These are phyloP conservation scores for Papilionanthe hybrid DNA, from an alignment of 116 monocot genomes.

Conservation along the genomic window DNA sequence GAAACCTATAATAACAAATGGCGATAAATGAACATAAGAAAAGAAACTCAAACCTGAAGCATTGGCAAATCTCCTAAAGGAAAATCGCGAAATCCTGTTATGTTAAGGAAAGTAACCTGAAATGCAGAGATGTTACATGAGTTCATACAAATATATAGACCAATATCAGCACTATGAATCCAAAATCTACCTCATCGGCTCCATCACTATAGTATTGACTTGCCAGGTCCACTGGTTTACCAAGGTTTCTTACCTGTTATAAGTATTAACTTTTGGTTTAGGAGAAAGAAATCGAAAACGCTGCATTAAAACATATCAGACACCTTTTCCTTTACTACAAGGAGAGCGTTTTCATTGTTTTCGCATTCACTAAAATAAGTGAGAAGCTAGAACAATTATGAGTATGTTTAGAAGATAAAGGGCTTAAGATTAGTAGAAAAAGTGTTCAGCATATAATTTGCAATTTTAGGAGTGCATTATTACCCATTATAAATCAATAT, in stretches of 20 bases:
- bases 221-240: slow-evolving; percentile 95
- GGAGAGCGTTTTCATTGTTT: not conserved
- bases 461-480: not conserved
- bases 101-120: slow-evolving; percentile 95
- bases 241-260: slow-evolving; percentile 89
- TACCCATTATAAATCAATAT: no score
- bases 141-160: not conserved
- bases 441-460: not conserved
- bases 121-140: slow-evolving; percentile 15
- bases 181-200: slow-evolving; percentile 78
- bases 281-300: not conserved
- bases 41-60: slow-evolving; percentile 65
- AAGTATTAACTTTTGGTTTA: slow-evolving; percentile 4
- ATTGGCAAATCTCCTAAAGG: slow-evolving; percentile 96
- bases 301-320: not conserved
- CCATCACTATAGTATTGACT: slow-evolving; percentile 96
- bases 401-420: not conserved
- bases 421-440: not conserved
- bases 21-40: not conserved
- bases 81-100: slow-evolving; percentile 98
- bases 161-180: not conserved
- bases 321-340: not conserved
- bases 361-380: no score
- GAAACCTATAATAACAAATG: not conserved
- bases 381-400: not conserved